These are phyloP conservation scores for Botrytis cinerea DNA, from an alignment of 2,329 filamentous ascomycete genomes.

Conservation along the genomic window DNA sequence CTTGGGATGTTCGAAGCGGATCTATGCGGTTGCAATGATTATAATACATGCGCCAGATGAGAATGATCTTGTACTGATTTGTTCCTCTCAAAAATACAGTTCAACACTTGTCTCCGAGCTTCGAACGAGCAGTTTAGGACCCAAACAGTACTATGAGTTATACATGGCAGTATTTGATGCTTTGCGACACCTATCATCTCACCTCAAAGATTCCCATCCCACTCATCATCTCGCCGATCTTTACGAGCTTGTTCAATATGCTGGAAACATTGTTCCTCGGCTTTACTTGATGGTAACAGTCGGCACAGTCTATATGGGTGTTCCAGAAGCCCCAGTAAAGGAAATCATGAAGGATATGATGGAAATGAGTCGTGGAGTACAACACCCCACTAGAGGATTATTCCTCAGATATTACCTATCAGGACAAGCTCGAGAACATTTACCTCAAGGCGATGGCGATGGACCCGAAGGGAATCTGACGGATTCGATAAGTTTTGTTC, in stretches of 20 bases:
- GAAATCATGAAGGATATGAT: conserved; percentile 99
- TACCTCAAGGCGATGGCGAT: conserved; percentile 80
- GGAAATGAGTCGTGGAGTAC: conserved; percentile 98
- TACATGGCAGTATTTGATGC: conserved; percentile 99
- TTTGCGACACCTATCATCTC: conserved; percentile 90
- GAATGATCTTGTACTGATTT: conserved; percentile 36
- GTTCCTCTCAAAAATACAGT: conserved; percentile 52
- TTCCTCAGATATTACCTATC: conserved; percentile 96
- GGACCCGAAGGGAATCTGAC: conserved; percentile 94
- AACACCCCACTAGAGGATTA: conserved; percentile 92
- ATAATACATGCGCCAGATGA: conserved; percentile 15
- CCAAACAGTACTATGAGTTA: conserved; percentile 99
- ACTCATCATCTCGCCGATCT: conserved; percentile 97
- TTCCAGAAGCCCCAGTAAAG: conserved; percentile 96
- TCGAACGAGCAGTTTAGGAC: conserved; percentile 93
- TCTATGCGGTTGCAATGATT: background rate
- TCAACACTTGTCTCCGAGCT: conserved; percentile 98
- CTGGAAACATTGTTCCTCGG: conserved; percentile 93
- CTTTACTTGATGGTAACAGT: conserved; percentile 99
- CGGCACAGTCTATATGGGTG: conserved; percentile 97
- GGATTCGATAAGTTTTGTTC: conserved; percentile 95
- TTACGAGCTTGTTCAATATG: conserved; percentile 97
- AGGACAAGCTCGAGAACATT: conserved; percentile 86
- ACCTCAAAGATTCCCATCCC: conserved; percentile 95
- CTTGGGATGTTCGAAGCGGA: background rate